phyloP scores from a whole-genome alignment of 2,329 filamentous ascomycete genomes.

The Penicillium capsulatum region DNA sequence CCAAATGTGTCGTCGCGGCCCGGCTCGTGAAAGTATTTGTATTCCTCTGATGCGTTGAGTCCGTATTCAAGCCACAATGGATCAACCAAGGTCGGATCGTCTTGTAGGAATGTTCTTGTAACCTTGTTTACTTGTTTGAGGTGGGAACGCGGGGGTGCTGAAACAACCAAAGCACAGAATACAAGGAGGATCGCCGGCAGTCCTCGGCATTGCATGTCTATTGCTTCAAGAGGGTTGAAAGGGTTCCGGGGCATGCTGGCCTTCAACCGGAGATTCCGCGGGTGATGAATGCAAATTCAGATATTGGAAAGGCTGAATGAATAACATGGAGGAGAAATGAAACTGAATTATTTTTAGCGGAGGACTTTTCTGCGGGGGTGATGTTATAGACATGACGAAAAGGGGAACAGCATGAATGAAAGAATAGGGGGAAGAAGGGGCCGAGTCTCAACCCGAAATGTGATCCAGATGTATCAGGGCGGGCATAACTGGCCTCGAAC shows the following conservation, averaged over 20 bases:
- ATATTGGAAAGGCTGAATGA: too few species aligned
- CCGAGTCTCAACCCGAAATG: too few species aligned
- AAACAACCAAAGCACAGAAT: conserved; percentile 17
- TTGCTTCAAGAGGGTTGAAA: too few species aligned
- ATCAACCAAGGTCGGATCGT: conserved; percentile 13
- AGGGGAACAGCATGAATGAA: background rate
- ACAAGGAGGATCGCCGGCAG: conserved; percentile 17
- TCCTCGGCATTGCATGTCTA: conserved; percentile 21
- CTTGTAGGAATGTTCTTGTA: background rate
- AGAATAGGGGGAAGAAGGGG: too few species aligned
- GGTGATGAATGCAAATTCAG: too few species aligned
- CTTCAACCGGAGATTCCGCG: too few species aligned
- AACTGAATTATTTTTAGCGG: too few species aligned
- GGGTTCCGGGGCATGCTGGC: too few species aligned
- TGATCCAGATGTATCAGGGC: too few species aligned
- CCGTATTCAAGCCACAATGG: conserved; percentile 25
- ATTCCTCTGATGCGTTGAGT: conserved; percentile 32
- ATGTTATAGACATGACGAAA: conserved; percentile 2
- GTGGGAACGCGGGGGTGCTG: conserved; percentile 13
- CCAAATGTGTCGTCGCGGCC: conserved; percentile 57
- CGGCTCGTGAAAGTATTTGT: conserved; percentile 65
- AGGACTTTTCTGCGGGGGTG: background rate
- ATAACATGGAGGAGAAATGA: too few species aligned
- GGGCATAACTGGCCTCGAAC: too few species aligned
- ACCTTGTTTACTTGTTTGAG: background rate